Evolutionary conservation across 768 basidiomycete species (phyloP).

Genomic region (Gelatoporia subvermispora): DNA sequence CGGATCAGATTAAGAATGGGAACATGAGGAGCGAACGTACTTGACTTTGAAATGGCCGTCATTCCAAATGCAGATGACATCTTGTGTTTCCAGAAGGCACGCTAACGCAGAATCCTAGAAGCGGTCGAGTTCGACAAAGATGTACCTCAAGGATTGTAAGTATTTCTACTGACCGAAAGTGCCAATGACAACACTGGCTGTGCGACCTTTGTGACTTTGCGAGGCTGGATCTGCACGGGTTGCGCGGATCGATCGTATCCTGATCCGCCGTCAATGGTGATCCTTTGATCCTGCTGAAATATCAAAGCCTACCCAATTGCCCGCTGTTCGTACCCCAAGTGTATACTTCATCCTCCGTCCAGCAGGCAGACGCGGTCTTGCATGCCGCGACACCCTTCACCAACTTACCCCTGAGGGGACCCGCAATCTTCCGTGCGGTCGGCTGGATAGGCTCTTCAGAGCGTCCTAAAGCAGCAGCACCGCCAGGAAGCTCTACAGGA

Average conservation of each 20-base stretch:
- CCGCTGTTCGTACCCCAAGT: constrained; percentile 95
- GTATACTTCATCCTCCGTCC: constrained; percentile 67
- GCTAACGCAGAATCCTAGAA: constrained; percentile 75
- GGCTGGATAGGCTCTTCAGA: constrained; percentile 74
- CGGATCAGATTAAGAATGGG: not conserved
- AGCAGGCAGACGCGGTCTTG: constrained; percentile 83
- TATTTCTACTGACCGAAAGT: constrained; percentile 47
- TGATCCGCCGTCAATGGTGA: constrained; percentile 18
- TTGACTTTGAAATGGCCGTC: constrained; percentile 70
- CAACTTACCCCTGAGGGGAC: constrained; percentile 70
- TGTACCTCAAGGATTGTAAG: not conserved
- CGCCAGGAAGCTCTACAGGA: constrained; percentile 50
- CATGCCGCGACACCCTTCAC: constrained; percentile 84
- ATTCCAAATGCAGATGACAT: constrained; percentile 82
- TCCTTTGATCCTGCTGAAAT: not conserved
- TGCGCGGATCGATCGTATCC: constrained; percentile 76
- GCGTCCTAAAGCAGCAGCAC: constrained; percentile 30
- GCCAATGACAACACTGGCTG: constrained; percentile 68
- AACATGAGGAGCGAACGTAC: constrained; percentile 32
- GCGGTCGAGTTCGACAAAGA: not conserved
- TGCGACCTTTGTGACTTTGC: constrained; percentile 74
- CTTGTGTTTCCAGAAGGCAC: constrained; percentile 71
- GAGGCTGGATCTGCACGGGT: constrained; percentile 70
- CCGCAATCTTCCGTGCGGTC: constrained; percentile 68
- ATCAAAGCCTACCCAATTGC: constrained; percentile 65